Evolutionary conservation across 2,329 filamentous ascomycete species (phyloP), one percentile per base, ranked within the genome.

Genomic region (Aspergillus caelatus): DNA sequence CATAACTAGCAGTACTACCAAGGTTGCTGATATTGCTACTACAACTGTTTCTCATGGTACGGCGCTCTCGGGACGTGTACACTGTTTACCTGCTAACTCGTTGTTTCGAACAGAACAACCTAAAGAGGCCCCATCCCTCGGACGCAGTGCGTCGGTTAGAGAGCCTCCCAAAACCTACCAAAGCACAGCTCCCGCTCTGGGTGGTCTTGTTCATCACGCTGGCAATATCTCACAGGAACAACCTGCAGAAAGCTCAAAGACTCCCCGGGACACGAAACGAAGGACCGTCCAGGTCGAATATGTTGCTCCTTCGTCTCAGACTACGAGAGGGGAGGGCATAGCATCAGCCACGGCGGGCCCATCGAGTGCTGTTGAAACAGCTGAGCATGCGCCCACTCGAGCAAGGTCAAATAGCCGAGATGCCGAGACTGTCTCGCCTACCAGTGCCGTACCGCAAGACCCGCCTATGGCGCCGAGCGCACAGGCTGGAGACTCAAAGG

Each of bases 281-380:
- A 88, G 94, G 71, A 99, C 95, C 0, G 93, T 99, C 0, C 95
- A 99, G 80, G 92, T 99, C 65, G 95, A 99, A 81, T 99, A 99
- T 78, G 95, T 98, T 62, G 91, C 94, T 23, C 95, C 95, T 28
- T 89, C 90, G 30, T 96, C 93, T 7, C 89, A 94, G 74, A 97
- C 94, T 0, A 86, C 90, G 66, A 88, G 94, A 67, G 93, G 91
- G 34, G 87, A 87, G 66, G 63, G 58, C 4, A 53, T 57, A 19
- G 58, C 62, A 30, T 60, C 66, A 11, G 62, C 61, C 36, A 34
- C 62, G 50, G 60, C 67, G 9, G 65, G 62, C 50, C 57, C 67
- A 30, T 70, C 73, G 41, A 67, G 65, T 55, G 34, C 61, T 10
- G 55, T 52, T 14, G 69, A 67, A 56, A 66, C 68, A 2, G 50